phyloP scores from a whole-genome alignment of 2,329 filamentous ascomycete species.

The Amauroascus niger region DNA sequence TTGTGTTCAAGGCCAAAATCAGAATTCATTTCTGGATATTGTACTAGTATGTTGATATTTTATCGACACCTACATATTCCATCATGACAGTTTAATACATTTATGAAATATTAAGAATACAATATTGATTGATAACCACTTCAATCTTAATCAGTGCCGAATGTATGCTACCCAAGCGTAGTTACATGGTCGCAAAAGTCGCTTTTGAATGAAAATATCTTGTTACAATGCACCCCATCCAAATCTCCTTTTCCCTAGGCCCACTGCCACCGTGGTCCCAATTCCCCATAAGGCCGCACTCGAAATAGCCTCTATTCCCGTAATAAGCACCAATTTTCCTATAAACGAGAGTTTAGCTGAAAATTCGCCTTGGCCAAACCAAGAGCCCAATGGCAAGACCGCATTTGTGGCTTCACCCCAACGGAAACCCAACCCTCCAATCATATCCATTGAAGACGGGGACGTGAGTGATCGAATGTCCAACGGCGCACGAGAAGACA shows the following conservation, averaged over 20 bases:
- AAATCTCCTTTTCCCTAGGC: conserved; percentile 33
- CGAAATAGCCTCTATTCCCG: conserved; percentile 31
- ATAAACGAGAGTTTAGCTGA: conserved; percentile 28
- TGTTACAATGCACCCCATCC: conserved; percentile 30
- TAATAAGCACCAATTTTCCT: conserved; percentile 30
- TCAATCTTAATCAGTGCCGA: background rate
- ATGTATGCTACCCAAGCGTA: too few species aligned
- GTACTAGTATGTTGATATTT: background rate
- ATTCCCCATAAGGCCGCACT: conserved; percentile 33
- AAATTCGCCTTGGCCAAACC: conserved; percentile 29
- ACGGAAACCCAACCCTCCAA: conserved; percentile 13
- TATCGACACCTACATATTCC: background rate
- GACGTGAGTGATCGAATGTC: background rate
- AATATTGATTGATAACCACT: too few species aligned
- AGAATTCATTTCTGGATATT: background rate
- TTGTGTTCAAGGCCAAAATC: background rate
- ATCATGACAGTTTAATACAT: background rate
- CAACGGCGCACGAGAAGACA: conserved; percentile 24
- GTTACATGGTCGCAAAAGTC: too few species aligned
- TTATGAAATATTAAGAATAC: too few species aligned
- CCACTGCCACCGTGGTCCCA: conserved; percentile 30
- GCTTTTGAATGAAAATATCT: too few species aligned
- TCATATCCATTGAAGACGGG: conserved; percentile 3
- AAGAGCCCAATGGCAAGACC: conserved; percentile 26
- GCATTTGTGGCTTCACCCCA: conserved; percentile 17